Conservation (phyloP, 495 filamentous ascomycete genomes). For the Usnea hakonensis region DNA sequence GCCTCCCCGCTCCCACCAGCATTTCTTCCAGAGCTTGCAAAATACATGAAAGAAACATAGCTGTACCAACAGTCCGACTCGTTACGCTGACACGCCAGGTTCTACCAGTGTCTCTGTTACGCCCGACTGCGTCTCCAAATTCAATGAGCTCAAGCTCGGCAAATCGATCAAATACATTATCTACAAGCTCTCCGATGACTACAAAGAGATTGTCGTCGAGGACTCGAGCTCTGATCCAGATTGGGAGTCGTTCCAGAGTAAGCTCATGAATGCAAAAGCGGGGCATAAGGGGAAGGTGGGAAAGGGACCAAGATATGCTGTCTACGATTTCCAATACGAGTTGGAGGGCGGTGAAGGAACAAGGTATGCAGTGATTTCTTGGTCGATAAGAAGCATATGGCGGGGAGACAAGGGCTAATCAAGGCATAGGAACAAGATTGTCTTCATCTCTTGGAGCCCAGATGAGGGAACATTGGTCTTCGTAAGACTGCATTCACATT, state of each 20-base stretch:
- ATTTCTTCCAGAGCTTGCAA: constrained; percentile 18
- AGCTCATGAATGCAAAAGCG: constrained; percentile 59
- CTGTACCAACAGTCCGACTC: constrained; percentile 6
- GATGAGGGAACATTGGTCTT: constrained; percentile 65
- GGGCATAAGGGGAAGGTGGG: constrained; percentile 50
- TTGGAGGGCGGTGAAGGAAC: constrained; percentile 71
- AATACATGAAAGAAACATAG: background rate
- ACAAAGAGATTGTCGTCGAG: constrained; percentile 78
- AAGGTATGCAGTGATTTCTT: constrained; percentile 44
- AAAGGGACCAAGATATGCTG: constrained; percentile 82
- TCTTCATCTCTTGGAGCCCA: constrained; percentile 90
- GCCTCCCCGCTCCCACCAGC: constrained; percentile 29
- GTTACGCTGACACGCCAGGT: background rate
- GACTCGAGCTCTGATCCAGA: constrained; percentile 58
- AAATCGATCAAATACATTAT: constrained; percentile 90
- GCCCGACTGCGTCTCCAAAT: constrained; percentile 71
- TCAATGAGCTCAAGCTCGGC: constrained; percentile 86
- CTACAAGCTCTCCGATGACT: constrained; percentile 93
- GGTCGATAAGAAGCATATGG: background rate
- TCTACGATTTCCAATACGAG: constrained; percentile 88
- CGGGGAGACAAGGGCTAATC: constrained; percentile 8
- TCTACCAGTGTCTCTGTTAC: constrained; percentile 64
- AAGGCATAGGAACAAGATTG: constrained; percentile 75
- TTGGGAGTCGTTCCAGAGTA: constrained; percentile 72
- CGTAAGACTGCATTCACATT: constrained; percentile 45